phyloP scores from a whole-genome alignment of 2,329 filamentous ascomycete genomes.

The Epichloe coenophiala region DNA sequence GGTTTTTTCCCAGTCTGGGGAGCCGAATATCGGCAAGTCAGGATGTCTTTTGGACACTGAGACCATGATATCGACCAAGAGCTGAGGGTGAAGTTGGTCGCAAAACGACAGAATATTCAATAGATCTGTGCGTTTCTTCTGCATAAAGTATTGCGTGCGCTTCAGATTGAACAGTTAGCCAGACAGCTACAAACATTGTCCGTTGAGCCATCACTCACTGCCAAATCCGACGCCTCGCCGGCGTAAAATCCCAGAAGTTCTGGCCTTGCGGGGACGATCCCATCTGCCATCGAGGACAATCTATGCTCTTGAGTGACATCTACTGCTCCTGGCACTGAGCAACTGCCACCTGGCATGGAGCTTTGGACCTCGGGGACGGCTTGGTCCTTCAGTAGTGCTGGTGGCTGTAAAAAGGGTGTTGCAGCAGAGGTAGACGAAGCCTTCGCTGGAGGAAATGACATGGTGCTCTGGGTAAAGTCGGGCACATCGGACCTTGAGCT shows the following conservation, averaged over 20 bases:
- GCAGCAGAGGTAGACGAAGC: not conserved
- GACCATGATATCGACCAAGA: conserved; percentile 27
- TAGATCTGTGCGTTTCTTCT: conserved; percentile 23
- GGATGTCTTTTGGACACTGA: conserved; percentile 30
- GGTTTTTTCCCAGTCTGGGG: conserved; percentile 25
- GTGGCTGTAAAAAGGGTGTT: not conserved
- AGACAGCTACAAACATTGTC: not conserved
- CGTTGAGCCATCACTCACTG: conserved; percentile 16
- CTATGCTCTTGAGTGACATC: conserved; percentile 18
- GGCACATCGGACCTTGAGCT: conserved; percentile 7
- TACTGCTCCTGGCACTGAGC: conserved; percentile 10
- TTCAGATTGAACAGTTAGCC: conserved; percentile 6
- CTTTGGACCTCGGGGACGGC: not conserved
- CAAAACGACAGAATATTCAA: conserved; percentile 27
- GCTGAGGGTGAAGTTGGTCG: conserved; percentile 26
- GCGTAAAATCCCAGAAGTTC: conserved; percentile 25
- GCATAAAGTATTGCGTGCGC: conserved; percentile 26
- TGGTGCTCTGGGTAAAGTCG: conserved; percentile 21
- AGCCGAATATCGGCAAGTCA: conserved; percentile 28
- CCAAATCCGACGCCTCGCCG: conserved; percentile 19
- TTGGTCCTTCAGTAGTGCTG: not conserved
- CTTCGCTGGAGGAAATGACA: conserved; percentile 14
- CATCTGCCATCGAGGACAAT: conserved; percentile 19
- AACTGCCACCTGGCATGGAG: conserved; percentile 4
- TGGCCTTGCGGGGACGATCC: conserved; percentile 20